These are phyloP conservation scores for Lasiosphaeriaceae sp. DNA, from an alignment of 495 filamentous ascomycete genomes.

Conservation along the genomic window DNA sequence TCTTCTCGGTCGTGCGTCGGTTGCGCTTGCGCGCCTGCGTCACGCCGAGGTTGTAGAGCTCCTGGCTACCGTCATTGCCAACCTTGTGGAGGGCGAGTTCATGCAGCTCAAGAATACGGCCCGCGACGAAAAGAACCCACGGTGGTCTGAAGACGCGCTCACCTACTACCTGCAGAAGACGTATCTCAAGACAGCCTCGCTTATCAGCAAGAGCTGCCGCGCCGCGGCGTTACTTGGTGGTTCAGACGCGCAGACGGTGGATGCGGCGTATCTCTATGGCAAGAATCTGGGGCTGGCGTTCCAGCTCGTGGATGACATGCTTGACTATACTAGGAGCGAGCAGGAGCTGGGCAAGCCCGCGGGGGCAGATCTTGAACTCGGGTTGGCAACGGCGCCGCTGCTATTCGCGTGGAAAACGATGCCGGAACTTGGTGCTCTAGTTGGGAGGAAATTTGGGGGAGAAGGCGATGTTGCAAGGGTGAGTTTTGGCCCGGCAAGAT, in stretches of 20 bases:
- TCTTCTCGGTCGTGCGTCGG: conserved; percentile 85
- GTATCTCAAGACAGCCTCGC: conserved; percentile 90
- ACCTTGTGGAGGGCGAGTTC: conserved; percentile 96
- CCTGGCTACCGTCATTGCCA: conserved; percentile 92
- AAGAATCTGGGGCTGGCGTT: conserved; percentile 92
- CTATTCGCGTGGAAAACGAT: conserved; percentile 94
- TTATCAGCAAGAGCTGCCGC: conserved; percentile 94
- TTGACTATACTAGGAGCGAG: conserved; percentile 87
- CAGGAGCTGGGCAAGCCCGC: conserved; percentile 89
- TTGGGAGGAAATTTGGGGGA: conserved; percentile 81
- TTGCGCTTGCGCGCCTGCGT: conserved; percentile 83
- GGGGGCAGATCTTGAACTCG: conserved; percentile 89
- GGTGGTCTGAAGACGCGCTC: conserved; percentile 81
- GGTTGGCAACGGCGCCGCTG: conserved; percentile 90
- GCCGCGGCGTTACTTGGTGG: conserved; percentile 83
- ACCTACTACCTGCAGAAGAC: conserved; percentile 98
- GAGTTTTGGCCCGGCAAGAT: conserved; percentile 25
- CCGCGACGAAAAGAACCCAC: conserved; percentile 73
- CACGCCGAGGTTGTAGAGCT: conserved; percentile 94
- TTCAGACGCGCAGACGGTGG: conserved; percentile 70
- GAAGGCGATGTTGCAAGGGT: conserved; percentile 83
- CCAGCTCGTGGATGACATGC: conserved; percentile 97
- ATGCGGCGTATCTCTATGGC: conserved; percentile 87
- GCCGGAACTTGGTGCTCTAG: conserved; percentile 77
- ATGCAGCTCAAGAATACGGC: conserved; percentile 98